Percentiles rank a stretch among this genome's conserved stretches.
Evolutionary conservation across 1,284 basidiomycete genomes (phyloP).

Genomic region (Malassezia obtusa): DNA sequence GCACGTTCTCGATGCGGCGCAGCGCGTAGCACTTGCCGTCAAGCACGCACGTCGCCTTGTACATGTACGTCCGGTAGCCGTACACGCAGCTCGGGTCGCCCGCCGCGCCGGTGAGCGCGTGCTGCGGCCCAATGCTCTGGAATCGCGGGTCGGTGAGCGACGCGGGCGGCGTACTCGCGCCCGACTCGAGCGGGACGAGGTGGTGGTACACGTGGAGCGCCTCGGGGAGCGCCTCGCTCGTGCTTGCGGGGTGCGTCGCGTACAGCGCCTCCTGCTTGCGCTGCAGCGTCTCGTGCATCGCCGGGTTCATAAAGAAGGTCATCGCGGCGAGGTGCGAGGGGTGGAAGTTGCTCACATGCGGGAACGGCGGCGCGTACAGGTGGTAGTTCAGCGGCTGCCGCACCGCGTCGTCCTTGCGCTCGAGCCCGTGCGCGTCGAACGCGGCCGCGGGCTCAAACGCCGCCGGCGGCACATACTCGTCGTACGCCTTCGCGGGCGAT

Average conservation of each 20-base stretch:
- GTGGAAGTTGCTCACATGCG: conserved; percentile 52
- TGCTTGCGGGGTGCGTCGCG: conserved; percentile 47
- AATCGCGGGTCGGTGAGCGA: conserved; percentile 32
- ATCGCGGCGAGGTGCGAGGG: conserved; percentile 50
- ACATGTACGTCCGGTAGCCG: conserved; percentile 61
- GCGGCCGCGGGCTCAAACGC: background rate
- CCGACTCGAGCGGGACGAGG: conserved; percentile 64
- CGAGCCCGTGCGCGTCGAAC: background rate
- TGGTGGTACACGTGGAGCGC: conserved; percentile 86
- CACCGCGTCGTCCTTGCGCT: conserved; percentile 5
- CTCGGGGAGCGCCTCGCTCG: conserved; percentile 59
- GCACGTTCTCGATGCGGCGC: conserved; percentile 78
- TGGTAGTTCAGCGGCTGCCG: conserved; percentile 68
- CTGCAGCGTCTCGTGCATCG: conserved; percentile 68
- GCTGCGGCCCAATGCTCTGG: conserved; percentile 25
- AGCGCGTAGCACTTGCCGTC: conserved; percentile 73
- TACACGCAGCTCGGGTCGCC: conserved; percentile 51
- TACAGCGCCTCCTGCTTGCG: conserved; percentile 67
- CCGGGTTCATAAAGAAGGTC: conserved; percentile 61
- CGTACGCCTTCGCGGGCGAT: background rate
- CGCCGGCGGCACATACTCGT: background rate
- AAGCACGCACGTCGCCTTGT: conserved; percentile 66
- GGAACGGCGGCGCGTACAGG: conserved; percentile 64
- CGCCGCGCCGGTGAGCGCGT: conserved; percentile 26
- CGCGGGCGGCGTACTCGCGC: conserved; percentile 21